A percentile compares a stretch with the other conserved stretches of the same genome.
Conservation (phyloP, 768 basidiomycete genomes). For the Mycena epipterygia region DNA sequence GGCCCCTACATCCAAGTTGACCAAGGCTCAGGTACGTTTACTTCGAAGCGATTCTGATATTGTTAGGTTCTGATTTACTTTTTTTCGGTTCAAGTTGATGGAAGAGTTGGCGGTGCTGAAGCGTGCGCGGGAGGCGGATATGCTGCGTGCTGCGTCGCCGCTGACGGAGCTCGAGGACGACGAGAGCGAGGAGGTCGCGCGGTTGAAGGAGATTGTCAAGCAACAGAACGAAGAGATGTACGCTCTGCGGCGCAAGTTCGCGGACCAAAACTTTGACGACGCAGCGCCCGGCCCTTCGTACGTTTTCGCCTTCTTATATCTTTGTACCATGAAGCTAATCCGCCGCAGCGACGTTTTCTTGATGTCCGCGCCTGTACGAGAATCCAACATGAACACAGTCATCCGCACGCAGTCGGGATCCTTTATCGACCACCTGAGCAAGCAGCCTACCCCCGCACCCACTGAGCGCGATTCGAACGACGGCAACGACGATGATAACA, state of each 20-base stretch:
- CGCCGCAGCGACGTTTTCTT: conserved; percentile 18
- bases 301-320: background rate
- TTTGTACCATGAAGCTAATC: background rate
- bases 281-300: conserved; percentile 12
- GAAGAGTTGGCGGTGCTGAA: conserved; percentile 43
- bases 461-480: conserved; percentile 44
- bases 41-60: too few species aligned
- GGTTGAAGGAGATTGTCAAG: conserved; percentile 44
- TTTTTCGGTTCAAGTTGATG: conserved; percentile 43
- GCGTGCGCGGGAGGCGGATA: conserved; percentile 38
- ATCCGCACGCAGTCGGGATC: conserved; percentile 63
- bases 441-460: conserved; percentile 66
- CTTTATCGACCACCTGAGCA: conserved; percentile 59
- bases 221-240: conserved; percentile 45
- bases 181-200: conserved; percentile 42
- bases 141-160: conserved; percentile 45
- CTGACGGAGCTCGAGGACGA: conserved; percentile 51
- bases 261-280: conserved; percentile 13
- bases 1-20: conserved; percentile 51
- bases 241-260: conserved; percentile 43
- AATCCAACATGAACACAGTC: conserved; percentile 31
- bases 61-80: background rate
- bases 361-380: background rate
- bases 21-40: conserved; percentile 59
- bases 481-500: conserved; percentile 36